Conservation (phyloP, 2,329 filamentous ascomycete genomes). For the Epichloe glyceriae region DNA sequence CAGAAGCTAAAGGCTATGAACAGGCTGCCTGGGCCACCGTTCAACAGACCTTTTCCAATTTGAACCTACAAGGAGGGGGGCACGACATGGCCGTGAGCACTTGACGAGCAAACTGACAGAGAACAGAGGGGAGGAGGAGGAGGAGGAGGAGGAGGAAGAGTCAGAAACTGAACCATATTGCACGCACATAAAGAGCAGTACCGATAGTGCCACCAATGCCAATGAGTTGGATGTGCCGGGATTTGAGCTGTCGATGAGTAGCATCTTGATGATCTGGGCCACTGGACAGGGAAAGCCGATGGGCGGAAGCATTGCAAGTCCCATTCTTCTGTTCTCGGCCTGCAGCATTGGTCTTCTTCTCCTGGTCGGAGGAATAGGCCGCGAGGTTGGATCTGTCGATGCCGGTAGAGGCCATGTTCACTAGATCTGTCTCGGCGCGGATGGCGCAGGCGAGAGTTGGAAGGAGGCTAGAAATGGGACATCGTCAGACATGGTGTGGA, state of each 20-base stretch:
- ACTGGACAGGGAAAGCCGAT: constrained; percentile 9
- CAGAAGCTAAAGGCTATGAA: constrained; percentile 49
- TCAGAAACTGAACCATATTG: neutral
- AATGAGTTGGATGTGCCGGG: constrained; percentile 45
- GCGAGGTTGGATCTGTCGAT: constrained; percentile 10
- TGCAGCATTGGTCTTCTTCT: constrained; percentile 4
- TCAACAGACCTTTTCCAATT: constrained; percentile 44
- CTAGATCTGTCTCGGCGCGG: neutral
- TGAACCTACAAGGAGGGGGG: constrained; percentile 26
- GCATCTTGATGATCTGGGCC: constrained; percentile 19
- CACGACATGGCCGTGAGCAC: constrained; percentile 8
- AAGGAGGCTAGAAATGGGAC: neutral
- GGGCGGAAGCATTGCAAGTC: neutral
- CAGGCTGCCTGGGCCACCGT: constrained; percentile 45
- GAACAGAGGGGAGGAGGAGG: neutral
- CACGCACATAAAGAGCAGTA: constrained; percentile 41
- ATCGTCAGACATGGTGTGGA: neutral
- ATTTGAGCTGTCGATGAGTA: constrained; percentile 40
- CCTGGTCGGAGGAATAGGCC: constrained; percentile 13
- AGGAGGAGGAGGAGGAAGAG: neutral
- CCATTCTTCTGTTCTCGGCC: neutral
- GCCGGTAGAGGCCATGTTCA: constrained; percentile 12
- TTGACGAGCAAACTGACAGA: neutral
- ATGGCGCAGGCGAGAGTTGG: neutral
- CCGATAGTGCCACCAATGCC: constrained; percentile 54